Base-by-base conservation (phyloP, 2,329 filamentous ascomycete species). In the Iodosphaeria phyllophila region DNA sequence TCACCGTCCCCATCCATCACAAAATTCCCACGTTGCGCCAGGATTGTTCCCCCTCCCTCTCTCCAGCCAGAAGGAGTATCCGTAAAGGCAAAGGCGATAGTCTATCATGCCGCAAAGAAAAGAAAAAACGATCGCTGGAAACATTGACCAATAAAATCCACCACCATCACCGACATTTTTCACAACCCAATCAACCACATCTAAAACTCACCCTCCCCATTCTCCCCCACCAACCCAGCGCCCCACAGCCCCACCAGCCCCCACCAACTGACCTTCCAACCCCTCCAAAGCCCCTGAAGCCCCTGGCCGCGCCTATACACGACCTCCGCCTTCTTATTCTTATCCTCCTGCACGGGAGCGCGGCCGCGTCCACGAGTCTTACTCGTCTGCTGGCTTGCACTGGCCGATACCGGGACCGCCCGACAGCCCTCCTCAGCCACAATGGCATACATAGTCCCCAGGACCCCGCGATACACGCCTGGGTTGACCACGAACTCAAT, bases 371-470 rank as follows among this genome's bases (percentile, higher is more conserved):
- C n/a, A n/a, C n/a, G n/a, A 34, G 34, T 40, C 29, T 44, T 44
- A 30, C 42, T 20, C 5, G 16, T 31, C 33, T 28, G n/a, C n/a
- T 44, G 22, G 26, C 35, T 18, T 42, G 30, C n/a, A n/a, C n/a
- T n/a, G n/a, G n/a, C n/a, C n/a, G n/a, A n/a, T 35, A 47, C 37
- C 24, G 53, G 38, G 18, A 59, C 47, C 35, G 60, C 49, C 6
- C 67, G 56, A 30, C 57, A 58, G 6, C 89, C 89, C 47, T 98
- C 89, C 39, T 91, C 78, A 18, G 74, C 64, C 1, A 78, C 63
- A 32, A 98, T 89, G 31, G 68, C 67, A 59, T 82, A 86, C 65
- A 93, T 84, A 3, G 86, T 93, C 3, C 82, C 79, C n/a, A 89
- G 47, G 2, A 92, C 61, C n/a, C 89, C 89, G 17, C 68, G 60